Percentiles rank a stretch among this genome's conserved stretches.
phyloP scores from a whole-genome alignment of 2,329 filamentous ascomycete species.

The Trichoderma pleuroti region DNA sequence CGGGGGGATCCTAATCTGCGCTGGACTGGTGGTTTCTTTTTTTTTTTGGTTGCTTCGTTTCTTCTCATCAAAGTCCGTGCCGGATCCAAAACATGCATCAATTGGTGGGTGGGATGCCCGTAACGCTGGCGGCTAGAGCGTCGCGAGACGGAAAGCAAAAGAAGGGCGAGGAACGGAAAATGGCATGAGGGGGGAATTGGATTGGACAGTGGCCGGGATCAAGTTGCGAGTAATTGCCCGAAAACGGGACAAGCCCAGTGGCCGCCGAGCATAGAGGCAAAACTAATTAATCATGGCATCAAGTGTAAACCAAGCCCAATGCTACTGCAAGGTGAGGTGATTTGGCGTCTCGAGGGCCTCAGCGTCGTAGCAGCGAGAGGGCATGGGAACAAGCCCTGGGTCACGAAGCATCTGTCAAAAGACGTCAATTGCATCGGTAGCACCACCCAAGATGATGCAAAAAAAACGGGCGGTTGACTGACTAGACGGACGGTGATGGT shows the following conservation, averaged over 20 bases:
- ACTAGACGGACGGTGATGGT: neutral
- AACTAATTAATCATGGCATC: neutral
- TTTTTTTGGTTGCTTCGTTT: neutral
- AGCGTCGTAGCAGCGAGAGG: neutral
- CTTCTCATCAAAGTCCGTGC: neutral
- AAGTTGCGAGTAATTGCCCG: neutral
- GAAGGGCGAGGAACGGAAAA: neutral
- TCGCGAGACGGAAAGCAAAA: neutral
- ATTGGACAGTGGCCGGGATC: neutral
- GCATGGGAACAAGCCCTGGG: neutral
- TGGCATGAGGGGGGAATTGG: neutral
- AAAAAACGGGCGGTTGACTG: neutral
- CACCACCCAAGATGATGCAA: neutral
- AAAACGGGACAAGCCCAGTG: neutral
- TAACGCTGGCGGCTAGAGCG: constrained; percentile 11
- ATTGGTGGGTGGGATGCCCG: neutral
- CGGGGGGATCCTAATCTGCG: neutral
- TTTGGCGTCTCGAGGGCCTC: neutral
- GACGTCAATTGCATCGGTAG: constrained; percentile 1
- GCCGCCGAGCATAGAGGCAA: neutral
- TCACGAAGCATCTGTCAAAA: neutral
- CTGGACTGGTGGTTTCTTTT: neutral
- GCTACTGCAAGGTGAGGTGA: neutral
- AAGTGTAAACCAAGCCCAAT: neutral
- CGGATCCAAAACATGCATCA: neutral